A percentile compares a stretch with the other conserved stretches of the same genome.
phyloP scores from a whole-genome alignment of 805 yeast species.

The Saccharomyces mikatae region DNA sequence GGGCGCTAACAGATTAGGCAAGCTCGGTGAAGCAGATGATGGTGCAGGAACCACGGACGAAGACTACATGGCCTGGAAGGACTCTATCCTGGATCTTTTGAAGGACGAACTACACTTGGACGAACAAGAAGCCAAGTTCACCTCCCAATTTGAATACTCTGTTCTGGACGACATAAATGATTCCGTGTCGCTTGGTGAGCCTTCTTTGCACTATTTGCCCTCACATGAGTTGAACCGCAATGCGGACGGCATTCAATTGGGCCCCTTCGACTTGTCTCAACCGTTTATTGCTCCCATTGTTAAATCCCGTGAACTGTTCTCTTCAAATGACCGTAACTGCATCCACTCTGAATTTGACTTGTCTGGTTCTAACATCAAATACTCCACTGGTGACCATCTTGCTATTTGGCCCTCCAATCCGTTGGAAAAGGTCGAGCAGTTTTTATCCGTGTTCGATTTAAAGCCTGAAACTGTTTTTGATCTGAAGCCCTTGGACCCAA shows the following conservation, averaged over 20 bases:
- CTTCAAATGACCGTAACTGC: constrained; percentile 60
- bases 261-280: constrained; percentile 74
- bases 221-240: constrained; percentile 28
- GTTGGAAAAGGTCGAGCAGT: constrained; percentile 59
- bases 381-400: constrained; percentile 92
- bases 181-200: constrained; percentile 74
- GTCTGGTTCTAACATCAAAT: constrained; percentile 63
- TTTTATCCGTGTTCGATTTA: constrained; percentile 58
- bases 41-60: constrained; percentile 93
- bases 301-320: constrained; percentile 61
- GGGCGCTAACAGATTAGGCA: constrained; percentile 68
- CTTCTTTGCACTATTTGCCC: constrained; percentile 49
- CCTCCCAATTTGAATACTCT: constrained; percentile 51
- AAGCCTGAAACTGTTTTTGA: constrained; percentile 47
- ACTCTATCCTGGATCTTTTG: constrained; percentile 56
- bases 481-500: constrained; percentile 63
- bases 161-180: constrained; percentile 33
- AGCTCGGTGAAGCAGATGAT: constrained; percentile 89
- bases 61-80: constrained; percentile 92
- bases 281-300: constrained; percentile 73
- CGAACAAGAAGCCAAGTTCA: constrained; percentile 73
- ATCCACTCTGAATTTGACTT: constrained; percentile 86
- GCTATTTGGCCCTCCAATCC: constrained; percentile 93
- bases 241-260: constrained; percentile 38
- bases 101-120: constrained; percentile 56